phyloP scores from a whole-genome alignment of 768 basidiomycete genomes.

The Trametes villosa region DNA sequence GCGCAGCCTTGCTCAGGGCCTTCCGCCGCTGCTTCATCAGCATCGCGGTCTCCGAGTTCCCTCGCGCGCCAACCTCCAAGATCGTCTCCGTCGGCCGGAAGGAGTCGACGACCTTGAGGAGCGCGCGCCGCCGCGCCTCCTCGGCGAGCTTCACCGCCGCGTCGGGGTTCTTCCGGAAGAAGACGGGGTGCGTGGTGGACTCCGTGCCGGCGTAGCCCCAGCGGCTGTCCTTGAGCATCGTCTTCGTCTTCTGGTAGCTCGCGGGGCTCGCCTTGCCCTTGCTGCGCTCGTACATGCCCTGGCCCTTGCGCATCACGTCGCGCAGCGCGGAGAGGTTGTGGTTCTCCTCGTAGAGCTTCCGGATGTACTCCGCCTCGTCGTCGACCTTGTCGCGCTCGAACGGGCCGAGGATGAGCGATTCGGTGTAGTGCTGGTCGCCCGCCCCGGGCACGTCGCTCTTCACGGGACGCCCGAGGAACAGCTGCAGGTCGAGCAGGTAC shows the following conservation, averaged over 20 bases:
- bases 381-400: slow-evolving; percentile 83
- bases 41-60: slow-evolving; percentile 58
- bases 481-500: slow-evolving; percentile 88
- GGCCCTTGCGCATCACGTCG: slow-evolving; percentile 87
- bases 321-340: slow-evolving; percentile 68
- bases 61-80: slow-evolving; percentile 84
- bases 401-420: slow-evolving; percentile 77
- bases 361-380: slow-evolving; percentile 81
- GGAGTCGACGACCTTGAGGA: slow-evolving; percentile 76
- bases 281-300: slow-evolving; percentile 92
- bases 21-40: slow-evolving; percentile 91
- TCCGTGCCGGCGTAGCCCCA: slow-evolving; percentile 73
- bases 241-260: slow-evolving; percentile 89
- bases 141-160: slow-evolving; percentile 41
- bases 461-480: slow-evolving; percentile 86
- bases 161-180: slow-evolving; percentile 43
- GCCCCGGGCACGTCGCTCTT: slow-evolving; percentile 51
- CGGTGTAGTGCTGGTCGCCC: slow-evolving; percentile 68
- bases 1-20: slow-evolving; percentile 67
- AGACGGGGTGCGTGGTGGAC: slow-evolving; percentile 72
- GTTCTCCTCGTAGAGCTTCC: slow-evolving; percentile 64
- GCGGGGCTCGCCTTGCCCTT: slow-evolving; percentile 87
- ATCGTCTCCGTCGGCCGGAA: slow-evolving; percentile 91
- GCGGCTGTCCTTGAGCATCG: slow-evolving; percentile 69
- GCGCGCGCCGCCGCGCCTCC: slow-evolving; percentile 61